Evolutionary conservation across 2,329 filamentous ascomycete genomes (phyloP).

Genomic region (Fusarium fujikuroi): DNA sequence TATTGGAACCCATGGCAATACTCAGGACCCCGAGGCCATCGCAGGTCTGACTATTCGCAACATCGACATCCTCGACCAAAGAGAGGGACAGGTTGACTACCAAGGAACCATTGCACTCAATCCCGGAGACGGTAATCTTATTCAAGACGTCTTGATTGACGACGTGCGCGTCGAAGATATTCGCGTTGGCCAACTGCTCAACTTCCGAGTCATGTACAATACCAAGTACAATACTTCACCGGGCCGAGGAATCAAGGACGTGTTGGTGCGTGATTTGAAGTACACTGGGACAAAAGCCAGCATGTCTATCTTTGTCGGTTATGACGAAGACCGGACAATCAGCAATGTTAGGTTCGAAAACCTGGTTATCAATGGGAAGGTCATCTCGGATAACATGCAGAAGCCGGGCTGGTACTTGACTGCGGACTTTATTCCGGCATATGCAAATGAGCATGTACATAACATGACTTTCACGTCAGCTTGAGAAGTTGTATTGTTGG

Average conservation of each 20-base stretch:
- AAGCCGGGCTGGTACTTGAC: background rate
- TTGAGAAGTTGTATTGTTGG: background rate
- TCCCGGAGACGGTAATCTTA: background rate
- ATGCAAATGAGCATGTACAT: background rate
- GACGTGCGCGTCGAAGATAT: background rate
- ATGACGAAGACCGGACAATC: background rate
- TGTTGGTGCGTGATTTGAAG: background rate
- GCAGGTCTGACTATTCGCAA: background rate
- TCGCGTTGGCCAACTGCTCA: background rate
- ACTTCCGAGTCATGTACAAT: background rate
- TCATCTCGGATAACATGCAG: background rate
- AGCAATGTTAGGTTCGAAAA: background rate
- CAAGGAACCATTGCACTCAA: background rate
- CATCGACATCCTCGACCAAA: background rate
- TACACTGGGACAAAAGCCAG: background rate
- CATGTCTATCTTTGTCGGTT: background rate
- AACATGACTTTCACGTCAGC: background rate
- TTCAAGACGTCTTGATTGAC: background rate
- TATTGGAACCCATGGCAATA: background rate
- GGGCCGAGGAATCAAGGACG: background rate
- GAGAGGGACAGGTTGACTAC: background rate
- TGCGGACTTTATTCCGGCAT: background rate
- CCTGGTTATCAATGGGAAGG: background rate
- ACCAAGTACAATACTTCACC: background rate
- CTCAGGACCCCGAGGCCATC: background rate